Percentiles rank a stretch among this genome's conserved stretches.
phyloP scores from a whole-genome alignment of 805 yeast genomes.

The Yarrowia sp. region DNA sequence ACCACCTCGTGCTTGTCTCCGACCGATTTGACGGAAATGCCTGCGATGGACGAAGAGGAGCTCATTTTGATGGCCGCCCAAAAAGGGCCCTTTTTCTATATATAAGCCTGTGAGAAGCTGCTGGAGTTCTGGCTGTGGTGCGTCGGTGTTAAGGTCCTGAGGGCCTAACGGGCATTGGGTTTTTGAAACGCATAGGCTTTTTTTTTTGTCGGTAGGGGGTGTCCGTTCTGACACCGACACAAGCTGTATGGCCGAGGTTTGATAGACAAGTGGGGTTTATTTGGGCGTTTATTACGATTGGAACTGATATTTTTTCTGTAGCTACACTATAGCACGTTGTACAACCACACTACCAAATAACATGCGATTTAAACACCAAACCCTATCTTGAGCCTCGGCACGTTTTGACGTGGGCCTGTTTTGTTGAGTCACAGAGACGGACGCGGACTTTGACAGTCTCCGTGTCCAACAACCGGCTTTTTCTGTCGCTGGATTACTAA shows the following conservation, averaged over 20 bases:
- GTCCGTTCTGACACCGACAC: too few species aligned
- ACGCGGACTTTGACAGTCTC: background rate
- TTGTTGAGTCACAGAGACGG: conserved; percentile 15
- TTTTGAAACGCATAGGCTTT: background rate
- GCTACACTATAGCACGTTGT: too few species aligned
- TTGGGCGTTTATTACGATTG: background rate
- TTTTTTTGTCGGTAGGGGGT: too few species aligned
- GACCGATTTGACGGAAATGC: conserved; percentile 10
- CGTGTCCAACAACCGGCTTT: background rate
- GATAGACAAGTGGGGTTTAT: background rate
- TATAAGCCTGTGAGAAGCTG: background rate
- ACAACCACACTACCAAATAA: too few species aligned
- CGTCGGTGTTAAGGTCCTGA: conserved; percentile 16
- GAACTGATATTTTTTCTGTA: too few species aligned
- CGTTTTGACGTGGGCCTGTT: background rate
- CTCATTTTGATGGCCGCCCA: background rate
- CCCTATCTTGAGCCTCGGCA: conserved; percentile 15
- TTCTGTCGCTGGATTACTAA: background rate
- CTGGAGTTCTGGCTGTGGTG: conserved; percentile 9
- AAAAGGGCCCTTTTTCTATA: background rate
- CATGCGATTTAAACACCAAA: background rate
- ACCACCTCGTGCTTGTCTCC: conserved; percentile 23
- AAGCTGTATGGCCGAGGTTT: too few species aligned
- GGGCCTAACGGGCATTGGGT: conserved; percentile 7
- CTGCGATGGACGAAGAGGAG: conserved; percentile 16